These are phyloP conservation scores for Vigna trinervia DNA, from an alignment of 306 rosid genomes.

Conservation along the genomic window DNA sequence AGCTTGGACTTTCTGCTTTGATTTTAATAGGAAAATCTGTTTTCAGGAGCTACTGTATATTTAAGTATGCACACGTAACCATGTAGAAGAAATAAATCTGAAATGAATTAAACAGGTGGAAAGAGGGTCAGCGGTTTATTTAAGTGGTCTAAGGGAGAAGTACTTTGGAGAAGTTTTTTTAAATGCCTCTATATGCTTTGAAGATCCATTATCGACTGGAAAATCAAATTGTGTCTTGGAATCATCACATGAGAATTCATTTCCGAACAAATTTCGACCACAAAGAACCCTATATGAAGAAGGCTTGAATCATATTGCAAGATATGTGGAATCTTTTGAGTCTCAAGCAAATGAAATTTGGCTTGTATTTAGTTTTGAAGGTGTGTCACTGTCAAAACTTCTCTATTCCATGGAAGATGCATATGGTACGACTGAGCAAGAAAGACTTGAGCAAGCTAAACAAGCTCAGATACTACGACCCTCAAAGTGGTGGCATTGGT, in stretches of 20 bases:
- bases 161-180: constrained; percentile 87
- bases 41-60: constrained; percentile 31
- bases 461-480: constrained; percentile 72
- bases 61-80: constrained; percentile 32
- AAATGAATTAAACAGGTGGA: constrained; percentile 71
- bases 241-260: constrained; percentile 54
- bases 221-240: constrained; percentile 56
- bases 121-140: constrained; percentile 87
- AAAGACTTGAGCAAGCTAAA: constrained; percentile 59
- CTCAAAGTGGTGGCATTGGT: constrained; percentile 99
- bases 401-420: constrained; percentile 74
- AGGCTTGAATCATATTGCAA: constrained; percentile 90
- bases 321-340: constrained; percentile 93
- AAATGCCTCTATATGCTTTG: constrained; percentile 75
- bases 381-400: constrained; percentile 83
- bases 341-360: constrained; percentile 92
- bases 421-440: constrained; percentile 51
- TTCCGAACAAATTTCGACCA: constrained; percentile 47
- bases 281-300: constrained; percentile 63
- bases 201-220: constrained; percentile 59
- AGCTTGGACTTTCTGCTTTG: constrained; percentile 16
- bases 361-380: constrained; percentile 91
- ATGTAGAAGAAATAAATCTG: constrained; percentile 40
- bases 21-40: constrained; percentile 33
- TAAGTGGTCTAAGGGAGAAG: constrained; percentile 93